Percentiles rank a stretch among this genome's conserved stretches.
phyloP scores from a whole-genome alignment of 177 flowering plant genomes.

The Tripterygium wilfordii region DNA sequence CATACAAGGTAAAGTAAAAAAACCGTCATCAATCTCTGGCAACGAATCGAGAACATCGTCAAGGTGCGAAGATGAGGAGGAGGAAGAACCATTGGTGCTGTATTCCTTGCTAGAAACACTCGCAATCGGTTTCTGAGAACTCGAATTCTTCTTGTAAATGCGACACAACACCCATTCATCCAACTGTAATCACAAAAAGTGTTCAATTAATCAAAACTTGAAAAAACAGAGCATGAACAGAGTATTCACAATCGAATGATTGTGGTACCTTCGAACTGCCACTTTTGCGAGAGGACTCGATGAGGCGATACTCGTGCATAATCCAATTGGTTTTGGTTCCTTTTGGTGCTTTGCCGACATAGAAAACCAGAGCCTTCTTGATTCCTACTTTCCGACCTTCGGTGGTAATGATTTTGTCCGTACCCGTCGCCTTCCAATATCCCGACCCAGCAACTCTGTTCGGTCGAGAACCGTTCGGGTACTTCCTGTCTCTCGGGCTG shows the following conservation, averaged over 20 bases:
- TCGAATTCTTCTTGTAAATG: constrained; percentile 59
- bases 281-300: constrained; percentile 32
- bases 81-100: constrained; percentile 16
- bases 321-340: constrained; percentile 86
- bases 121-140: constrained; percentile 20
- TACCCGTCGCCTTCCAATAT: constrained; percentile 87
- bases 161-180: no score
- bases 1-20: constrained; percentile 32
- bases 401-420: constrained; percentile 54
- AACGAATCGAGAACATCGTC: constrained; percentile 52
- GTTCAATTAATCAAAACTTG: no score
- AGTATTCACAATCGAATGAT: no score
- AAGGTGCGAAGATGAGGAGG: constrained; percentile 33
- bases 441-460: constrained; percentile 79
- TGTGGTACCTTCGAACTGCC: constrained; percentile 56
- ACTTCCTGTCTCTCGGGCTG: constrained; percentile 72
- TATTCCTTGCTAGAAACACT: constrained; percentile 27
- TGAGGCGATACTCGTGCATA: constrained; percentile 77
- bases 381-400: constrained; percentile 62
- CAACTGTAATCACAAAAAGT: no score
- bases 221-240: no score
- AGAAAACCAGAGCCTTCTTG: constrained; percentile 77
- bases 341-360: constrained; percentile 74
- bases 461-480: constrained; percentile 75
- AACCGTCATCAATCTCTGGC: constrained; percentile 46